A percentile compares a stretch with the other conserved stretches of the same genome.
phyloP scores from a whole-genome alignment of 371 early-diverging fungal species.

The Dichotomocladium elegans region DNA sequence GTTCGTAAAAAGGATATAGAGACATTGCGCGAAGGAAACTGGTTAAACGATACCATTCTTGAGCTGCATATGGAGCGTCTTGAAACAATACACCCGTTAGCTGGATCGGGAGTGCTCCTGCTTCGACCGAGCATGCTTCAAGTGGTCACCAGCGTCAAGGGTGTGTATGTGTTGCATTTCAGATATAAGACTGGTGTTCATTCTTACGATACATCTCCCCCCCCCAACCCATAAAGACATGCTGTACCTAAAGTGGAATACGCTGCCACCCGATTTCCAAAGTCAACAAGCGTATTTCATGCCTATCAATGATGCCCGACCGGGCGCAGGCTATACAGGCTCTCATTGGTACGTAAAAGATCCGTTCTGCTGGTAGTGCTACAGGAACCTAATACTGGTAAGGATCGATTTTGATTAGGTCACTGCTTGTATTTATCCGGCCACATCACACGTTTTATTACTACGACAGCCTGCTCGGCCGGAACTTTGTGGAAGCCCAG shows the following conservation, averaged over 20 bases:
- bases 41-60: conserved; percentile 59
- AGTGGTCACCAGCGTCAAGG: conserved; percentile 28
- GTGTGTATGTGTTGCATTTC: conserved; percentile 14
- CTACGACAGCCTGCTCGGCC: conserved; percentile 37
- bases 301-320: conserved; percentile 44
- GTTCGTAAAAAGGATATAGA: conserved; percentile 43
- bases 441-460: conserved; percentile 32
- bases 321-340: conserved; percentile 32
- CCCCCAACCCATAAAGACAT: too few relatives aligned
- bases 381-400: too few relatives aligned
- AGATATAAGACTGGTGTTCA: too few relatives aligned
- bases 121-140: conserved; percentile 36
- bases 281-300: conserved; percentile 28
- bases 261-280: conserved; percentile 31
- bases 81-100: conserved; percentile 27
- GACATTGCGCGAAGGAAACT: conserved; percentile 45
- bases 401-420: too few relatives aligned
- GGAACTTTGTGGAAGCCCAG: conserved; percentile 22
- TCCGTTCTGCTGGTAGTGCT: too few relatives aligned
- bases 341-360: too few relatives aligned
- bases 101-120: conserved; percentile 20
- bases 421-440: conserved; percentile 35
- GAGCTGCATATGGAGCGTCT: conserved; percentile 50
- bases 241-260: too few relatives aligned
- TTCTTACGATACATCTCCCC: too few relatives aligned